Conservation (phyloP, 2,329 filamentous ascomycete species). For the Dactylellina drechsleri region DNA sequence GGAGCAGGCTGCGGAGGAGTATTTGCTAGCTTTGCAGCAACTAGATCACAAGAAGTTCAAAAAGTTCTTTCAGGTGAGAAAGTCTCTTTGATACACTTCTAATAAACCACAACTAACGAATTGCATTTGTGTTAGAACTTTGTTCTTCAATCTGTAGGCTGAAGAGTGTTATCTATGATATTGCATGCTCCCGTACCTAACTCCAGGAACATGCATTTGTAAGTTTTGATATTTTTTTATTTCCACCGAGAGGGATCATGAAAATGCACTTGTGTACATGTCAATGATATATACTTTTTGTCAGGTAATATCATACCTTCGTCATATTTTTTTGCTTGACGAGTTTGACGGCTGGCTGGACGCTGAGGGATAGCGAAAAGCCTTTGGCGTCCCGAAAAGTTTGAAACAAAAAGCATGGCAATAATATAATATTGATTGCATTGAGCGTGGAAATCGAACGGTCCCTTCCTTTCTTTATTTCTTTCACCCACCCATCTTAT, state of each 20-base stretch:
- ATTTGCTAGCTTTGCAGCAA: slow-evolving; percentile 55
- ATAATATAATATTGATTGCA: not conserved
- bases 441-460: not conserved
- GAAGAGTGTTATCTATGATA: not conserved
- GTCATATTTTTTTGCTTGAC: slow-evolving; percentile 24
- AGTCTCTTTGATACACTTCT: not conserved
- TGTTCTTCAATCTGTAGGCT: slow-evolving; percentile 47
- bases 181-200: too few species aligned
- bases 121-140: slow-evolving; percentile 36
- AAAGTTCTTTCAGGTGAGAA: slow-evolving; percentile 57
- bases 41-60: slow-evolving; percentile 57
- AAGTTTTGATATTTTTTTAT: slow-evolving; percentile 4
- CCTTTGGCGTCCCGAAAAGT: too few species aligned
- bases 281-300: slow-evolving; percentile 12
- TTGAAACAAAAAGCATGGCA: not conserved
- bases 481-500: slow-evolving; percentile 8
- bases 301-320: slow-evolving; percentile 9
- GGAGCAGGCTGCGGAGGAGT: slow-evolving; percentile 56
- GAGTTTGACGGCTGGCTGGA: not conserved
- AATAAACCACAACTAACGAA: not conserved
- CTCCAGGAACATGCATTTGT: not conserved
- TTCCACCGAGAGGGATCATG: not conserved
- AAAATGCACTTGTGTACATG: not conserved
- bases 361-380: too few species aligned
- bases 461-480: not conserved